Conservation (phyloP, 2,329 filamentous ascomycete species). For the Bretziella fagacearum region DNA sequence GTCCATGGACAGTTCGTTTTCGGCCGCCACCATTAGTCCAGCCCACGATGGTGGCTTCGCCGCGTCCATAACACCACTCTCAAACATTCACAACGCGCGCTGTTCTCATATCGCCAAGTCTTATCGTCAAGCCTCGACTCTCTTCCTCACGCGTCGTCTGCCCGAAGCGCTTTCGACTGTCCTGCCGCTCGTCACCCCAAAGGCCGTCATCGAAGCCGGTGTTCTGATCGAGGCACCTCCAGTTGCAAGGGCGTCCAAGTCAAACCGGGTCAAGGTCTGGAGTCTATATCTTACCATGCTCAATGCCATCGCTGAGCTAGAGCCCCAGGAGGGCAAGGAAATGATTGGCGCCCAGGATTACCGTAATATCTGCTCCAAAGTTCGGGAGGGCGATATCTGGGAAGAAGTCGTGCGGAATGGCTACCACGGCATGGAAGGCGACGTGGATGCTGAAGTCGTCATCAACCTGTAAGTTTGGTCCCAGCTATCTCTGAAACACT, state of each 20-base stretch:
- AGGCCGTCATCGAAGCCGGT: constrained; percentile 30
- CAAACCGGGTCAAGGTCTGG: constrained; percentile 88
- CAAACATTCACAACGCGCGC: constrained; percentile 37
- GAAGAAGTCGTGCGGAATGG: constrained; percentile 77
- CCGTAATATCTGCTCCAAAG: constrained; percentile 65
- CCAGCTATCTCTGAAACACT: not conserved
- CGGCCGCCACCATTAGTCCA: constrained; percentile 29
- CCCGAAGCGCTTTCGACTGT: constrained; percentile 79
- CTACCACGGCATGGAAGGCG: constrained; percentile 74
- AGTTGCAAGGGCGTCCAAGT: constrained; percentile 61
- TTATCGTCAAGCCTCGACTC: constrained; percentile 83
- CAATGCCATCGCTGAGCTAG: constrained; percentile 78
- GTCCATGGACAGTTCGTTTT: constrained; percentile 27
- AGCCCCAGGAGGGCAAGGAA: constrained; percentile 75
- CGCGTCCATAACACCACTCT: constrained; percentile 53
- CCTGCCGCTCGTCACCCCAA: constrained; percentile 58
- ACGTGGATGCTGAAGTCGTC: constrained; percentile 88
- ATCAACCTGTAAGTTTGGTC: constrained; percentile 54
- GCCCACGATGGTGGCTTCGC: constrained; percentile 30
- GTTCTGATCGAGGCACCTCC: constrained; percentile 43
- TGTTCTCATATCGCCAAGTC: constrained; percentile 70
- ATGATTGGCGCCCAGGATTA: constrained; percentile 75
- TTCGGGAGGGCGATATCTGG: constrained; percentile 84
- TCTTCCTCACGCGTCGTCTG: constrained; percentile 85
- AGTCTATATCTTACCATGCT: constrained; percentile 88